Evolutionary conservation across 192 early-diverging fungal species (phyloP), one percentile per base, ranked within the genome.

Genomic region (Coemansia sp.): DNA sequence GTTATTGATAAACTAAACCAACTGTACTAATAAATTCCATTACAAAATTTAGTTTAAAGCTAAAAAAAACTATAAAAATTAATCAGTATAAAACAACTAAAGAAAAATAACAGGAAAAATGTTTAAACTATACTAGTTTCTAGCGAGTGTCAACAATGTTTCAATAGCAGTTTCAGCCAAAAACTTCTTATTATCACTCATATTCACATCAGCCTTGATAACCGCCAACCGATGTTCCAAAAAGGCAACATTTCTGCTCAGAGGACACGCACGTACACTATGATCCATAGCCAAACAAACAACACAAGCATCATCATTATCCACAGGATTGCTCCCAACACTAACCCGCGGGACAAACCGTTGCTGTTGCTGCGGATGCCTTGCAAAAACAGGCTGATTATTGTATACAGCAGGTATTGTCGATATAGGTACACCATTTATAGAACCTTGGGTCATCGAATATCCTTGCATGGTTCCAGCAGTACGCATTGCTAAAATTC

Each of bases 171-270:
- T 1, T 20, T 20, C 38, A 3, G 38, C 36, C 18, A 36, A 22
- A 34, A 61, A 61, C 22, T 30, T 18, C 25, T 48, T 42, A 14
- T 45, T 45, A 3, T 61, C 59, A 25, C 59, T 45, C 22, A 61
- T 29, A 29, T 20, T 25, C 38, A 5, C 2, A 48, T 61, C 59
- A 0, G 25, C 42, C 34, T 29, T 11, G 20, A 61, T 22, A 4
- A 2, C 17, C 10, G 3, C 20, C 36, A 61, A 29, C 2, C 59
- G 59, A 7, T 30, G 31, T 5, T 45, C 5, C 59, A 61, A 45
- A 18, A 30, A 22, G 16, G 1, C 36, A 7, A 17, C 4, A 18
- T 48, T 61, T 4, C 12, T 38, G 7, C 32, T 18, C 22, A 28
- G 11, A 1, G 42, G 42, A 30, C 59, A 61, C 42, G 20, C 25